phyloP scores from a whole-genome alignment of 1,139 yeast species.

The Ashbya aceris region DNA sequence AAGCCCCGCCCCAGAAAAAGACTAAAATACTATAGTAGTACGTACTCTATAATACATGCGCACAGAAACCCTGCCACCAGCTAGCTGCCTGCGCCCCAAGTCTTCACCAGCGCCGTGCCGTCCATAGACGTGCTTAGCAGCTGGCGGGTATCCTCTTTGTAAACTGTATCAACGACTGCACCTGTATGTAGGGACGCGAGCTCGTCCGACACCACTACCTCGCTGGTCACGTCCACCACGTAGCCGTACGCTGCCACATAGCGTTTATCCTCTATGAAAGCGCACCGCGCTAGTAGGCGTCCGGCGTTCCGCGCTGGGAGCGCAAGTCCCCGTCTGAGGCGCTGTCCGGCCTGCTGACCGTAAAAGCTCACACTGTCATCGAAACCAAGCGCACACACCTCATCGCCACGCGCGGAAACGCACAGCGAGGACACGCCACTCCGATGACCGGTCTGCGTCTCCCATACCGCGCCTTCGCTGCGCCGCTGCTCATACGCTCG shows the following conservation, averaged over 20 bases:
- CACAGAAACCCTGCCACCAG: background rate
- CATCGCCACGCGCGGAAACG: background rate
- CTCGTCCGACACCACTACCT: conserved; percentile 1
- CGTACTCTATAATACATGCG: background rate
- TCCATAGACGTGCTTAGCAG: conserved; percentile 3
- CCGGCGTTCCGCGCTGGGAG: background rate
- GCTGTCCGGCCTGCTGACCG: conserved; percentile 3
- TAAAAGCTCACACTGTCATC: conserved; percentile 5
- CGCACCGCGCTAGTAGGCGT: conserved; percentile 5
- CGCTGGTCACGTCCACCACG: conserved; percentile 5
- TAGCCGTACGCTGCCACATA: conserved; percentile 5
- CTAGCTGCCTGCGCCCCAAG: background rate
- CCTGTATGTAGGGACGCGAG: background rate
- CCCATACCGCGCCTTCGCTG: conserved; percentile 10
- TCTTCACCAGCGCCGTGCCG: conserved; percentile 3
- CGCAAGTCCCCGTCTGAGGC: background rate
- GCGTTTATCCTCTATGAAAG: conserved; percentile 3
- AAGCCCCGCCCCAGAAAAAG: conserved; percentile 21
- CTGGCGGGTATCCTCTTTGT: conserved; percentile 2
- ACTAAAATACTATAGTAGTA: conserved; percentile 12
- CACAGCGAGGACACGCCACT: conserved; percentile 6
- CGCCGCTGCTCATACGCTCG: conserved; percentile 47
- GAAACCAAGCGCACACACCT: conserved; percentile 7
- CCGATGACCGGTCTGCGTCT: conserved; percentile 1
- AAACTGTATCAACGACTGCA: conserved; percentile 6